Conservation (phyloP, 768 basidiomycete genomes). For the Phanerodontia chrysosporium region DNA sequence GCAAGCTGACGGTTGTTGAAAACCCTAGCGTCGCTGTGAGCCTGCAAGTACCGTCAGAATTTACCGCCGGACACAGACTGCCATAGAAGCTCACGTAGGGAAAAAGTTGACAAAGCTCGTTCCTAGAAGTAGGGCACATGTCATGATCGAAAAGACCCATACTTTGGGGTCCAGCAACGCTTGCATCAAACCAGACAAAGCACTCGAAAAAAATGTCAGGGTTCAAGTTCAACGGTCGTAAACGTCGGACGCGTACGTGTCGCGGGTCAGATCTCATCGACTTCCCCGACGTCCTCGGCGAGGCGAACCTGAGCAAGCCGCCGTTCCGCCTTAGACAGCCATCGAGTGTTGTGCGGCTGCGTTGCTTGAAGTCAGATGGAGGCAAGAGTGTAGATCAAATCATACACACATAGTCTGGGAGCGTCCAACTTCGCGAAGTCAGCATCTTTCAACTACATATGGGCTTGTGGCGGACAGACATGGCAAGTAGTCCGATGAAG, state of each 20-base stretch:
- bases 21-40: slow-evolving; percentile 59
- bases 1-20: slow-evolving; percentile 50
- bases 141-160: slow-evolving; percentile 49
- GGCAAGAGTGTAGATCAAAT: neutral
- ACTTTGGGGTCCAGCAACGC: slow-evolving; percentile 56
- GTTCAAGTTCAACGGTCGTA: neutral
- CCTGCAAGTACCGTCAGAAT: slow-evolving; percentile 23
- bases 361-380: neutral
- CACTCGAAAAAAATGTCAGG: slow-evolving; percentile 27
- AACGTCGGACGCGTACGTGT: slow-evolving; percentile 44
- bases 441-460: slow-evolving; percentile 36
- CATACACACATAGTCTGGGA: slow-evolving; percentile 51
- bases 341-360: slow-evolving; percentile 61
- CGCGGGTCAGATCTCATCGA: slow-evolving; percentile 54
- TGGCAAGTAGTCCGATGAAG: slow-evolving; percentile 46
- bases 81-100: slow-evolving; percentile 37
- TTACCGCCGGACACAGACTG: neutral
- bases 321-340: slow-evolving; percentile 48
- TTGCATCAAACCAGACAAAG: slow-evolving; percentile 45
- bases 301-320: slow-evolving; percentile 61
- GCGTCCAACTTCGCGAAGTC: no score
- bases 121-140: slow-evolving; percentile 46
- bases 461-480: slow-evolving; percentile 33
- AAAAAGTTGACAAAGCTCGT: slow-evolving; percentile 62
- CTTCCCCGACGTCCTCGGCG: slow-evolving; percentile 65